Percentiles rank a stretch among this genome's conserved stretches.
Conservation (phyloP, 306 rosid species). For the Inga laurina region DNA sequence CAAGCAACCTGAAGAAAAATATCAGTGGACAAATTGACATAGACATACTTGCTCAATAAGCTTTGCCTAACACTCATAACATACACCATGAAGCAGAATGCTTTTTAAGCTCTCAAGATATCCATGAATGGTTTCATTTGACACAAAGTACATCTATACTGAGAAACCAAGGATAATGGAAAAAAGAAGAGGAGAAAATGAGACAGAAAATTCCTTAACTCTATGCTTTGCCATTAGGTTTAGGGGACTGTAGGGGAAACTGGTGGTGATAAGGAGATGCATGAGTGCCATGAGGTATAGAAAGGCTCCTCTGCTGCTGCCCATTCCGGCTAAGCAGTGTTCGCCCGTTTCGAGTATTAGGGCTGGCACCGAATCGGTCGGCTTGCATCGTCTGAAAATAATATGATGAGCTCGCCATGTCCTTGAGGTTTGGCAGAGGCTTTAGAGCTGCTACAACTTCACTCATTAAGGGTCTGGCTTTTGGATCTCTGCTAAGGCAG, state of each 20-base stretch:
- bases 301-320: slow-evolving; percentile 73
- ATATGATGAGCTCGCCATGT: slow-evolving; percentile 96
- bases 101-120: slow-evolving; percentile 38
- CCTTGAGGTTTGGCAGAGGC: slow-evolving; percentile 89
- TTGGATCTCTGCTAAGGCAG: slow-evolving; percentile 85
- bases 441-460: slow-evolving; percentile 84
- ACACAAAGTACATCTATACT: slow-evolving; percentile 55
- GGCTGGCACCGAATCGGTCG: slow-evolving; percentile 72
- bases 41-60: slow-evolving; percentile 26
- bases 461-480: slow-evolving; percentile 77
- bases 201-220: slow-evolving; percentile 43
- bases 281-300: slow-evolving; percentile 59
- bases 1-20: slow-evolving; percentile 44
- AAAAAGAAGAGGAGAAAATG: slow-evolving; percentile 27
- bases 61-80: slow-evolving; percentile 44
- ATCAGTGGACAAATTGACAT: slow-evolving; percentile 31
- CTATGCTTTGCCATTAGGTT: slow-evolving; percentile 71
- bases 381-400: slow-evolving; percentile 85
- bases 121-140: slow-evolving; percentile 49
- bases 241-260: slow-evolving; percentile 79
- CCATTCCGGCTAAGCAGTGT: slow-evolving; percentile 63
- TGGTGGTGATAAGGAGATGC: slow-evolving; percentile 93
- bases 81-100: slow-evolving; percentile 47
- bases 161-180: slow-evolving; percentile 27
- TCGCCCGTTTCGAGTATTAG: slow-evolving; percentile 66